A percentile compares a stretch with the other conserved stretches of the same genome.
Evolutionary conservation across 2,329 filamentous ascomycete genomes (phyloP).

Genomic region (Sclerotinia minor): DNA sequence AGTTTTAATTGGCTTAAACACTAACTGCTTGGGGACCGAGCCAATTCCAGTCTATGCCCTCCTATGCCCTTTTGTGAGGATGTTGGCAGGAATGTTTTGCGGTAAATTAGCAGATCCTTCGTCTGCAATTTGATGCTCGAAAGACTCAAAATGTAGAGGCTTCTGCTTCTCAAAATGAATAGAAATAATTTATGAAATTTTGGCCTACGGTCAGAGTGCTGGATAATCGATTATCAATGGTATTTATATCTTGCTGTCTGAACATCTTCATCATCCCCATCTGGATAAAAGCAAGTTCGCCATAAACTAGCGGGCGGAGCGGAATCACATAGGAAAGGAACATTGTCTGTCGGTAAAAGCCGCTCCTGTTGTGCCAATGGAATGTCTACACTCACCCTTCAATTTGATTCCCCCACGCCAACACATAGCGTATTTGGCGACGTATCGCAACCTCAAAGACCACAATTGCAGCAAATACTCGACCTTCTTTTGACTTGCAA

Average conservation of each 20-base stretch:
- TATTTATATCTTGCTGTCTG: not conserved
- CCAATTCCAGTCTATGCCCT: not conserved
- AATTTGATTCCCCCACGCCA: constrained; percentile 6
- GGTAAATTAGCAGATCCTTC: too few relatives aligned
- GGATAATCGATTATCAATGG: not conserved
- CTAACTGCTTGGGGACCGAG: too few relatives aligned
- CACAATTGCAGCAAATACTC: constrained; percentile 23
- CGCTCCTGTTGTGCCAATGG: not conserved
- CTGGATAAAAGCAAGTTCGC: not conserved
- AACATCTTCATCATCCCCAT: not conserved
- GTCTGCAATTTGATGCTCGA: not conserved
- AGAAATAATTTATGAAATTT: not conserved
- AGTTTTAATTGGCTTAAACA: not conserved
- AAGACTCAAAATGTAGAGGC: too few relatives aligned
- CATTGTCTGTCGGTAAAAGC: not conserved
- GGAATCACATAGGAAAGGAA: not conserved
- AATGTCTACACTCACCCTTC: constrained; percentile 2
- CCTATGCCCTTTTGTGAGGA: not conserved
- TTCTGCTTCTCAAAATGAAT: too few relatives aligned
- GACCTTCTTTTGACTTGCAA: constrained; percentile 35
- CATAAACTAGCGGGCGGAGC: not conserved
- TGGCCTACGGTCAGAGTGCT: too few relatives aligned
- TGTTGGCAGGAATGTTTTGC: not conserved
- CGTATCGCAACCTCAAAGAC: constrained; percentile 34
- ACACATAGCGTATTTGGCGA: constrained; percentile 36